Percentiles rank a stretch among this genome's conserved stretches.
These are phyloP conservation scores for Psilocybe sp. DNA, from an alignment of 768 basidiomycete species.

Conservation along the genomic window DNA sequence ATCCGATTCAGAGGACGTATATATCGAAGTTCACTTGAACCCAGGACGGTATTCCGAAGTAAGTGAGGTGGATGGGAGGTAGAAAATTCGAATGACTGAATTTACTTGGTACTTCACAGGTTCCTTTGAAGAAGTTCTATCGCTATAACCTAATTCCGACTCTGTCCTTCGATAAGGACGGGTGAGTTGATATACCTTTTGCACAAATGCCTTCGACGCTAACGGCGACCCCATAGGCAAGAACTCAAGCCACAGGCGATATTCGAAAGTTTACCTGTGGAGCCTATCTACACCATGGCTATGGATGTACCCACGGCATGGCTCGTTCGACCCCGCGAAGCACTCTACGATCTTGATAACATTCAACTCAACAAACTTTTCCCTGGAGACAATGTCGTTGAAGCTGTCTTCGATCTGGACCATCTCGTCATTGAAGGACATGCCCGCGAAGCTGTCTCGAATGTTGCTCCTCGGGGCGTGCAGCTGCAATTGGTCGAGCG, in stretches of 20 bases:
- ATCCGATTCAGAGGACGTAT: conserved; percentile 57
- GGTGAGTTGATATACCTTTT: conserved; percentile 44
- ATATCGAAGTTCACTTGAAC: conserved; percentile 77
- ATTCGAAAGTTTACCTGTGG: conserved; percentile 74
- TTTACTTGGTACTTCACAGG: conserved; percentile 35
- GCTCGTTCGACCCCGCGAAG: conserved; percentile 88
- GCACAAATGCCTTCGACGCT: background rate
- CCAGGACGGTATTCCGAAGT: conserved; percentile 71
- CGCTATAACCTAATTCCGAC: conserved; percentile 64
- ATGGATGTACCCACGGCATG: conserved; percentile 91
- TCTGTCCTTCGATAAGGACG: conserved; percentile 62
- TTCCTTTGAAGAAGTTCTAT: conserved; percentile 93
- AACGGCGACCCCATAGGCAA: conserved; percentile 33
- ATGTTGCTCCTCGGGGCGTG: conserved; percentile 80
- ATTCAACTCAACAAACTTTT: conserved; percentile 75
- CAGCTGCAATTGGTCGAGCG: conserved; percentile 76
- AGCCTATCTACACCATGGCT: conserved; percentile 91
- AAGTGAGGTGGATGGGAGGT: conserved; percentile 10
- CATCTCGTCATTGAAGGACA: conserved; percentile 94
- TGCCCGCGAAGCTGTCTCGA: conserved; percentile 67
- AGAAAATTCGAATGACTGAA: background rate
- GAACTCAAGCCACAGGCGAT: conserved; percentile 56
- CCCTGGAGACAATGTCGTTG: conserved; percentile 58
- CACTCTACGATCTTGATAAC: conserved; percentile 93
- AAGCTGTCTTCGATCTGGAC: conserved; percentile 84